Conservation (phyloP, 169 alveolate genomes). For the Cryptosporidium sp. region DNA sequence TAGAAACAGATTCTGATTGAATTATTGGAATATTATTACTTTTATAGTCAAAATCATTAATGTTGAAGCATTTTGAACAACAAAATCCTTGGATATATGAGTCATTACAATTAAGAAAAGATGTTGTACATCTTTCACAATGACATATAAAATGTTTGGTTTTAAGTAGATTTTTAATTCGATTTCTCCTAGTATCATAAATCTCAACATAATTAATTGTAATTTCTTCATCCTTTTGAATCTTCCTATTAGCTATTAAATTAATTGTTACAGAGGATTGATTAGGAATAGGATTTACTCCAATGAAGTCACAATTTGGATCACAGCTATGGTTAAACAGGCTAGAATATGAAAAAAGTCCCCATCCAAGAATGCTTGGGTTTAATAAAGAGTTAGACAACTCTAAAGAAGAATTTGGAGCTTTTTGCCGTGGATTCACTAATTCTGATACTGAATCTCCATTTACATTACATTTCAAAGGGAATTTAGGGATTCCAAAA, state of each 20-base stretch:
- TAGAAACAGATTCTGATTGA: not conserved
- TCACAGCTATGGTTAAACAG: slow-evolving; percentile 72
- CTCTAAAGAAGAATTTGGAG: slow-evolving; percentile 21
- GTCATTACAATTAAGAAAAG: slow-evolving; percentile 10
- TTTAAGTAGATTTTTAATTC: slow-evolving; percentile 7
- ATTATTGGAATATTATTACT: not conserved
- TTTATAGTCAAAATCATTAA: not conserved
- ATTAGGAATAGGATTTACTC: not conserved
- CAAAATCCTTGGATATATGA: slow-evolving; percentile 27
- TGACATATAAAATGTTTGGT: slow-evolving; percentile 50
- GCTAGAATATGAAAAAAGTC: slow-evolving; percentile 49
- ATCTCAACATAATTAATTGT: slow-evolving; percentile 46
- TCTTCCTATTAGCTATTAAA: slow-evolving; percentile 21
- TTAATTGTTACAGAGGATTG: slow-evolving; percentile 1
- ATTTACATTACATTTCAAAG: not conserved
- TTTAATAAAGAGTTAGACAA: slow-evolving; percentile 23
- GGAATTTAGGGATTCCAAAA: slow-evolving; percentile 58
- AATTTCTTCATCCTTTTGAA: slow-evolving; percentile 41
- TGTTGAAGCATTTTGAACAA: slow-evolving; percentile 38
- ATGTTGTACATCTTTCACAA: slow-evolving; percentile 19
- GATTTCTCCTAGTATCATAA: slow-evolving; percentile 53
- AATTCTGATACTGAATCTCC: not conserved
- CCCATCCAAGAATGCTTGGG: slow-evolving; percentile 68
- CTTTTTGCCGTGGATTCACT: not conserved
- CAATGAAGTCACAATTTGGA: slow-evolving; percentile 62